Evolutionary conservation across 345 rosid genomes (phyloP).

Genomic region (Salix brachista): DNA sequence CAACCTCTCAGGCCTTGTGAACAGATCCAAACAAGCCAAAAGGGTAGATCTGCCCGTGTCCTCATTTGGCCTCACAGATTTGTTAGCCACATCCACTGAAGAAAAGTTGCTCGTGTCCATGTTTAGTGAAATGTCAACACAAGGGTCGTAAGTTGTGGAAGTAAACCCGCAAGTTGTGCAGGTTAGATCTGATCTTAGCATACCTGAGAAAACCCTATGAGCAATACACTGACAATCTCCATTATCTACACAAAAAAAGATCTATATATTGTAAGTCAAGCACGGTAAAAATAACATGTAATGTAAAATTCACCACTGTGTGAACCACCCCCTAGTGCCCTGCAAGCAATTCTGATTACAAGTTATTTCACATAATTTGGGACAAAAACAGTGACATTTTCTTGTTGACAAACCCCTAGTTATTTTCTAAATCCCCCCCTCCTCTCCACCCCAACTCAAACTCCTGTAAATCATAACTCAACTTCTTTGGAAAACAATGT

Average conservation of each 20-base stretch:
- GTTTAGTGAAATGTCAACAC: slow-evolving; percentile 27
- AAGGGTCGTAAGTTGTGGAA: slow-evolving; percentile 30
- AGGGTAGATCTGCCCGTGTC: slow-evolving; percentile 15
- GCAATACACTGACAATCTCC: slow-evolving; percentile 29
- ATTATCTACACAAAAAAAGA: slow-evolving; percentile 16
- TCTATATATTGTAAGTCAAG: not conserved
- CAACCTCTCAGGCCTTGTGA: slow-evolving; percentile 31
- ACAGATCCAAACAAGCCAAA: slow-evolving; percentile 26
- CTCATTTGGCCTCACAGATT: slow-evolving; percentile 16
- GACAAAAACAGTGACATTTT: not conserved
- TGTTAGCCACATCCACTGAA: slow-evolving; percentile 4
- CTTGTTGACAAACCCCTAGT: not conserved
- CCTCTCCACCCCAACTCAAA: not conserved
- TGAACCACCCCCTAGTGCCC: not conserved
- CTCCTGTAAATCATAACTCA: not conserved
- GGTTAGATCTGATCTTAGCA: slow-evolving; percentile 29
- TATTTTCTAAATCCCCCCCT: not conserved
- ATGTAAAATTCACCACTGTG: not conserved
- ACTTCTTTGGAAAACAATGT: not conserved
- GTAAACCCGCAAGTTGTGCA: slow-evolving; percentile 33
- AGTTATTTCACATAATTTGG: not conserved
- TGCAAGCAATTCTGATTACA: not conserved
- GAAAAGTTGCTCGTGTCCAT: slow-evolving; percentile 10
- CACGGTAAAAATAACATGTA: not conserved
- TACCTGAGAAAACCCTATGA: slow-evolving; percentile 29